Percentiles rank a stretch among this genome's conserved stretches.
These are phyloP conservation scores for Jimgerdemannia flammicorona DNA, from an alignment of 192 early-diverging fungal species.

Conservation along the genomic window DNA sequence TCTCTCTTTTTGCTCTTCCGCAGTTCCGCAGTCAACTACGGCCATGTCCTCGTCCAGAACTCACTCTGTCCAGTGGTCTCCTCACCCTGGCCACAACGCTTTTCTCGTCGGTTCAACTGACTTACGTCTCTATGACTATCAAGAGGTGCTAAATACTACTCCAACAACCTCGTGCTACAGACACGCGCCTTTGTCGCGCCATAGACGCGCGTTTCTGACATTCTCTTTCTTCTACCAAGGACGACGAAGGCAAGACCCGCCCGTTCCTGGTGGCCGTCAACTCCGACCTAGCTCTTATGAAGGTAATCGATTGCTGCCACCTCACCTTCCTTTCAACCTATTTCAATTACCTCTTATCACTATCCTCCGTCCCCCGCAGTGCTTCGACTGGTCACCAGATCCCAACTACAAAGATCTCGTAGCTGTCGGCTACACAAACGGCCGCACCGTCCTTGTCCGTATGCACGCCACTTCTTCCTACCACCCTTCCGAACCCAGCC, in stretches of 20 bases:
- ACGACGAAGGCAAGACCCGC: constrained; percentile 11
- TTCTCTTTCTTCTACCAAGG: constrained; percentile 7
- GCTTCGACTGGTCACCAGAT: constrained; percentile 66
- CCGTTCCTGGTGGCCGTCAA: constrained; percentile 15
- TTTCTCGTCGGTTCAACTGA: constrained; percentile 56
- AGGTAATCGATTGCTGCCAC: constrained; percentile 6
- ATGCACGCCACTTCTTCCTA: constrained; percentile 24
- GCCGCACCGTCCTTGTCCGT: constrained; percentile 49
- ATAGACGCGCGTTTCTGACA: not conserved
- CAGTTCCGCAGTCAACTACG: too few species aligned
- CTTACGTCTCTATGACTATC: constrained; percentile 53
- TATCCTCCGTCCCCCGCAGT: constrained; percentile 28
- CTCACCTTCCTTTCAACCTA: too few species aligned
- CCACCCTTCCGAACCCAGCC: not conserved
- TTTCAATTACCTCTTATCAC: not conserved
- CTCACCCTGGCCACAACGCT: constrained; percentile 42
- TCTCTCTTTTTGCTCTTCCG: too few species aligned
- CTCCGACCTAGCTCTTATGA: constrained; percentile 27
- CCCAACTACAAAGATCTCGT: constrained; percentile 50
- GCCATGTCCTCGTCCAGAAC: not conserved
- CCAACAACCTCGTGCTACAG: too few species aligned
- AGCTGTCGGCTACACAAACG: constrained; percentile 57
- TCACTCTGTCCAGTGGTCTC: constrained; percentile 48
- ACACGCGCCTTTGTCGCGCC: too few species aligned
- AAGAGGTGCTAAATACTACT: not conserved